Evolutionary conservation across 495 filamentous ascomycete species (phyloP).

Genomic region (Penicillium lividum): DNA sequence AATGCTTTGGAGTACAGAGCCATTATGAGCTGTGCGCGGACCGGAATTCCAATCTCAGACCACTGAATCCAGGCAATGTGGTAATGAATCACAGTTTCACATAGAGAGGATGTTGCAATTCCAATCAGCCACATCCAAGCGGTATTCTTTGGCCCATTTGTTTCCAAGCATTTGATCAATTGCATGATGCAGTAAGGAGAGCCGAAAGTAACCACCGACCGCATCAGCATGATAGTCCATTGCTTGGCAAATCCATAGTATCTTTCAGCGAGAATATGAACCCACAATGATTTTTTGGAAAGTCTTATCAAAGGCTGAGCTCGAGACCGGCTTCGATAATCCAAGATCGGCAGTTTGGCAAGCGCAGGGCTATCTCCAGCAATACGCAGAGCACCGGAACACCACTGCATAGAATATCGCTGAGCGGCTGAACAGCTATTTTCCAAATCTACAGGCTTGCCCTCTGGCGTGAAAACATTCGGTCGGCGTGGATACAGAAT

Average conservation of each 20-base stretch:
- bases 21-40: constrained; percentile 4
- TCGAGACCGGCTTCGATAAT: neutral
- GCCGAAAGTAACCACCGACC: constrained; percentile 1
- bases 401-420: constrained; percentile 2
- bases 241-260: neutral
- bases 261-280: neutral
- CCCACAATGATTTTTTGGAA: neutral
- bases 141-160: neutral
- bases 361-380: neutral
- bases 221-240: neutral
- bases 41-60: constrained; percentile 3
- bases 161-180: neutral
- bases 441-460: neutral
- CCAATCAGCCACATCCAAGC: constrained; percentile 2
- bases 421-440: neutral
- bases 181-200: constrained; percentile 1
- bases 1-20: neutral
- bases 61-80: constrained; percentile 4
- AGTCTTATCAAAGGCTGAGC: neutral
- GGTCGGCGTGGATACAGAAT: constrained; percentile 3
- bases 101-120: neutral
- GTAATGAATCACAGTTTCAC: neutral
- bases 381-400: neutral
- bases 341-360: neutral
- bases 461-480: neutral